Evolutionary conservation across 805 yeast species (phyloP).

Genomic region (Maudiozyma saulgeensis): DNA sequence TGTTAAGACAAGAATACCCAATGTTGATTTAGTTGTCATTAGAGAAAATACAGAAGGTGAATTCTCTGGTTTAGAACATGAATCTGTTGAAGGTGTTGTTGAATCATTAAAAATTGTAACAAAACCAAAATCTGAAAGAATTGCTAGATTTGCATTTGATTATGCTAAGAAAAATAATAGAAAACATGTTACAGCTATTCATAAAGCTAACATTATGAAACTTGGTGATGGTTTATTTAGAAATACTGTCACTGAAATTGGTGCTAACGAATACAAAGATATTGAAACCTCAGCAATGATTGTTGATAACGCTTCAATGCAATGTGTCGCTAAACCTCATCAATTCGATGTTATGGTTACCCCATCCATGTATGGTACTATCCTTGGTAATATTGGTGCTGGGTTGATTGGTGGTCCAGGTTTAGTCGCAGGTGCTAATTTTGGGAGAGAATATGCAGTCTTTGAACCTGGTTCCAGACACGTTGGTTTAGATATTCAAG

Average conservation of each 20-base stretch:
- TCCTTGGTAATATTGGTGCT: constrained; percentile 95
- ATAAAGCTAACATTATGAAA: constrained; percentile 98
- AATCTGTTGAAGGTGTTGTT: constrained; percentile 94
- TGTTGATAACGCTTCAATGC: constrained; percentile 98
- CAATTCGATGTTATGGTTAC: constrained; percentile 97
- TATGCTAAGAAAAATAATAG: constrained; percentile 89
- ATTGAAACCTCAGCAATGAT: constrained; percentile 83
- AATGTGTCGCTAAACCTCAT: constrained; percentile 96
- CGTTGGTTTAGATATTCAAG: constrained; percentile 94
- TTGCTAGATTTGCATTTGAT: constrained; percentile 94
- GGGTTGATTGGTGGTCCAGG: constrained; percentile 95
- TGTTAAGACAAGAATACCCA: constrained; percentile 78
- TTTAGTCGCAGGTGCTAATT: constrained; percentile 95
- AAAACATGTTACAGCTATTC: constrained; percentile 89
- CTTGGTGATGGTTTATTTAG: constrained; percentile 97
- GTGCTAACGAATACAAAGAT: constrained; percentile 76
- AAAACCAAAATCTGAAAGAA: constrained; percentile 88
- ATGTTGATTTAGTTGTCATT: constrained; percentile 85
- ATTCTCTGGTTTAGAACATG: constrained; percentile 96
- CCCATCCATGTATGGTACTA: constrained; percentile 97
- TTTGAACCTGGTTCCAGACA: constrained; percentile 99
- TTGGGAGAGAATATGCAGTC: constrained; percentile 94
- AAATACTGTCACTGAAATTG: constrained; percentile 81
- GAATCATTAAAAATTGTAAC: constrained; percentile 95
- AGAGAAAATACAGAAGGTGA: constrained; percentile 99